Percentiles rank a stretch among this genome's conserved stretches.
Evolutionary conservation across 371 early-diverging fungal genomes (phyloP).

Genomic region (Parasitella parasitica): DNA sequence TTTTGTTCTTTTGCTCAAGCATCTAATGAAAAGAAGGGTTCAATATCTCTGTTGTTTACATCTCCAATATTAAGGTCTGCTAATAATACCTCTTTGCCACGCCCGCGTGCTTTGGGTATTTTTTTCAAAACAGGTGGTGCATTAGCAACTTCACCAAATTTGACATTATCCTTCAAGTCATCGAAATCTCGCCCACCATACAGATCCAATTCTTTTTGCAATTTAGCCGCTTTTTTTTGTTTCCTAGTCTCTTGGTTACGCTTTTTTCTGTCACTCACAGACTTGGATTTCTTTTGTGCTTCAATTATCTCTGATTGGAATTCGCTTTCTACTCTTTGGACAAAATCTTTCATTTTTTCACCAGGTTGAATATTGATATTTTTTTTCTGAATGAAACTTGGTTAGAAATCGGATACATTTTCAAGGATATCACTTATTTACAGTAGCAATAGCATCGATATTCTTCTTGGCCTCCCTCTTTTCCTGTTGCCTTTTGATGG

Average conservation of each 20-base stretch:
- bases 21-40: constrained; percentile 1
- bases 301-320: constrained; percentile 28
- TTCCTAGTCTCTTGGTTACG: constrained; percentile 45
- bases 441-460: constrained; percentile 5
- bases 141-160: constrained; percentile 60
- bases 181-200: constrained; percentile 53
- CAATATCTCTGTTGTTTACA: background rate
- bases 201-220: constrained; percentile 30
- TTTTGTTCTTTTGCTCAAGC: constrained; percentile 28
- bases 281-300: constrained; percentile 32
- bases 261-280: constrained; percentile 36
- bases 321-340: constrained; percentile 40
- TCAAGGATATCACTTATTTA: background rate
- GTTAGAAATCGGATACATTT: background rate
- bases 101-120: constrained; percentile 52
- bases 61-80: background rate
- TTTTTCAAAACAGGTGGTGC: constrained; percentile 53
- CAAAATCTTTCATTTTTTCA: constrained; percentile 43
- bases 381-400: constrained; percentile 3
- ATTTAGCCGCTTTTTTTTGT: constrained; percentile 41
- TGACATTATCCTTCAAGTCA: constrained; percentile 52
- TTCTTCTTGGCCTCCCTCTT: constrained; percentile 32
- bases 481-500: constrained; percentile 33
- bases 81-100: constrained; percentile 42
- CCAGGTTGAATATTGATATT: constrained; percentile 38